A percentile compares a stretch with the other conserved stretches of the same genome.
Evolutionary conservation across 2,329 filamentous ascomycete species (phyloP).

Genomic region (Curvularia spicifera): DNA sequence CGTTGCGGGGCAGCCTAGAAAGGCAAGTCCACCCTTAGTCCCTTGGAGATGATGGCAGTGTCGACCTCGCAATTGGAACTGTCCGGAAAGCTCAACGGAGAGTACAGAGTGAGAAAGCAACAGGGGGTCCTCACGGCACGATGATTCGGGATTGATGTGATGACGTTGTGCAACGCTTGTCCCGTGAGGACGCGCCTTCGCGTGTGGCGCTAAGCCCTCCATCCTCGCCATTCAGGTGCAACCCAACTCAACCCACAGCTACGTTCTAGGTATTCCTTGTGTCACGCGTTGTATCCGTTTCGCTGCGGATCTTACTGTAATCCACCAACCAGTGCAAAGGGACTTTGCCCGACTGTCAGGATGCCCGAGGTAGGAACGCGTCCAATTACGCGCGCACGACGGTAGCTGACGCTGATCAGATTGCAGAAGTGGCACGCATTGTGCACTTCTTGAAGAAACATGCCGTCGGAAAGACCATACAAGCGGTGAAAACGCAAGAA

Average conservation of each 20-base stretch:
- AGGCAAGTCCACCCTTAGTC: conserved; percentile 29
- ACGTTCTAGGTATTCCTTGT: conserved; percentile 3
- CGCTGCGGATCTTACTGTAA: neutral
- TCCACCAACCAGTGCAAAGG: neutral
- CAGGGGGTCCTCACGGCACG: neutral
- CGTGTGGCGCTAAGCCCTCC: conserved; percentile 25
- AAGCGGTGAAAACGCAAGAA: conserved; percentile 72
- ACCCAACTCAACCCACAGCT: conserved; percentile 4
- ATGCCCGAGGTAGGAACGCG: conserved; percentile 48
- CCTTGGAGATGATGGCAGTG: neutral
- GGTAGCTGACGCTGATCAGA: conserved; percentile 42
- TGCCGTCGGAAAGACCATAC: conserved; percentile 82
- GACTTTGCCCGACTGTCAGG: conserved; percentile 4
- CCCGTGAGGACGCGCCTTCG: conserved; percentile 40
- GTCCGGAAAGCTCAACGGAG: neutral
- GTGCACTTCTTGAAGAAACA: conserved; percentile 84
- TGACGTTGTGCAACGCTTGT: conserved; percentile 30
- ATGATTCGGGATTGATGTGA: conserved; percentile 13
- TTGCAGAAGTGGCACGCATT: conserved; percentile 74
- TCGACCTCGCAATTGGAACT: neutral
- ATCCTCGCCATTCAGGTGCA: conserved; percentile 6
- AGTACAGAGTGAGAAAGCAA: neutral
- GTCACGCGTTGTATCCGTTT: neutral
- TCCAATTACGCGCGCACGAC: neutral
- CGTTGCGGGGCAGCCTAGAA: conserved; percentile 30